These are phyloP conservation scores for Solanum medicagineum DNA, from an alignment of 257 asterid genomes.

Conservation along the genomic window DNA sequence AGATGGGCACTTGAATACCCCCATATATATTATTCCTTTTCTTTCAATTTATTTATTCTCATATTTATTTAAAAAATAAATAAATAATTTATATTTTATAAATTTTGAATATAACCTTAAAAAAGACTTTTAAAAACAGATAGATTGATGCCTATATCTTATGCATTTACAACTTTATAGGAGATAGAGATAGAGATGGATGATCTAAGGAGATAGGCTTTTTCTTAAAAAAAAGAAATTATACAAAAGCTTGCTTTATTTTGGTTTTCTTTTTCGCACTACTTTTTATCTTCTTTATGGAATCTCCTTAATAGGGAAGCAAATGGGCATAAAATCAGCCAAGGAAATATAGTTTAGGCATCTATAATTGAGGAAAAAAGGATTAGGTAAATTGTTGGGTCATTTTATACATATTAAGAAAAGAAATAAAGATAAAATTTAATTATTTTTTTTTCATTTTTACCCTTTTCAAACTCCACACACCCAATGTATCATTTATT, in stretches of 20 bases:
- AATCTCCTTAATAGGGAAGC: background rate
- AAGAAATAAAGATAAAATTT: too few species aligned
- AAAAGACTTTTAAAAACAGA: background rate
- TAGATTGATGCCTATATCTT: background rate
- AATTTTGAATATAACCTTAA: background rate
- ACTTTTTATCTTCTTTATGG: background rate
- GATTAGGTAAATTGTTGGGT: background rate
- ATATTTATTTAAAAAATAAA: too few species aligned
- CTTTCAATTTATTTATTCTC: background rate
- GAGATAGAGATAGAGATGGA: conserved; percentile 6
- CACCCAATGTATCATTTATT: too few species aligned
- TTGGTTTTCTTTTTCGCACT: conserved; percentile 28
- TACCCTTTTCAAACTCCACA: too few species aligned
- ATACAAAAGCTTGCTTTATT: conserved; percentile 19
- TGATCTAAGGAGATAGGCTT: background rate
- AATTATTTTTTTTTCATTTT: too few species aligned
- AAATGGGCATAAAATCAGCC: conserved; percentile 32
- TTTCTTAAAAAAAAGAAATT: background rate
- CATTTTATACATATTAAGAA: too few species aligned
- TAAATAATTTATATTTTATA: too few species aligned
- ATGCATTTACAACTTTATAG: background rate
- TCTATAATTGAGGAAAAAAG: conserved; percentile 12
- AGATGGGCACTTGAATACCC: background rate
- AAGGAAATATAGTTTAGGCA: conserved; percentile 25
- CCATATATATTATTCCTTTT: background rate